Evolutionary conservation across 2,329 filamentous ascomycete species (phyloP).

Genomic region (Zymoseptoria brevis): DNA sequence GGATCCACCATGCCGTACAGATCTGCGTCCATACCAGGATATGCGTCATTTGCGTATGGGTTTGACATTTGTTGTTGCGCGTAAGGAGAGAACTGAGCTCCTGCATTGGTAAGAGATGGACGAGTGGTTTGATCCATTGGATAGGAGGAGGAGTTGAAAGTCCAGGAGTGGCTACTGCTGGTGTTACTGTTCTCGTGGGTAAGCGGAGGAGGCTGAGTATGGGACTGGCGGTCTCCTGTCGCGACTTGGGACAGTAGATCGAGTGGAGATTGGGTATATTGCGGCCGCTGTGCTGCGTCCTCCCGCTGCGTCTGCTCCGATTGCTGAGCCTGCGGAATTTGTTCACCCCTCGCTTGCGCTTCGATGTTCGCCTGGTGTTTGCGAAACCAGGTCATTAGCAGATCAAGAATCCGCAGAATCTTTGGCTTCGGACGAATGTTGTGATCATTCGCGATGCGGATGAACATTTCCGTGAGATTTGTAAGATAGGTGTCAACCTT

Average conservation of each 20-base stretch:
- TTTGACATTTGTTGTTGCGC: constrained; percentile 3
- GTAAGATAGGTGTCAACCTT: constrained; percentile 42
- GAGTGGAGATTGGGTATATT: constrained; percentile 12
- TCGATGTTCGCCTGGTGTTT: constrained; percentile 28
- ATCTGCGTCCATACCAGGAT: neutral
- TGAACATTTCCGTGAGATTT: constrained; percentile 38
- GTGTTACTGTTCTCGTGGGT: constrained; percentile 3
- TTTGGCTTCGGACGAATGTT: constrained; percentile 38
- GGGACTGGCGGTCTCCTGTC: constrained; percentile 11
- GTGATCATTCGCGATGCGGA: constrained; percentile 11
- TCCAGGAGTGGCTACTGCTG: constrained; percentile 15
- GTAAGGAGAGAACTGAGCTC: constrained; percentile 10
- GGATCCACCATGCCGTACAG: constrained; percentile 8
- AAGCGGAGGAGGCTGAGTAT: neutral
- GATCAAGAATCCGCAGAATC: constrained; percentile 39
- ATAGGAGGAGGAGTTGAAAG: constrained; percentile 14
- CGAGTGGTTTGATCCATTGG: constrained; percentile 15
- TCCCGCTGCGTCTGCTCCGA: constrained; percentile 1
- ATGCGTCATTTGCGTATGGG: neutral
- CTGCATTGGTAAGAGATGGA: constrained; percentile 11
- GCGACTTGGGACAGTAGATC: constrained; percentile 23
- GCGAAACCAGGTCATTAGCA: constrained; percentile 39
- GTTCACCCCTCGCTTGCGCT: constrained; percentile 16
- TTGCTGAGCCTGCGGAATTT: constrained; percentile 5
- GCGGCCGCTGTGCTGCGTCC: constrained; percentile 1